Conservation (phyloP, 768 basidiomycete species). For the Naganishia kalamii region DNA sequence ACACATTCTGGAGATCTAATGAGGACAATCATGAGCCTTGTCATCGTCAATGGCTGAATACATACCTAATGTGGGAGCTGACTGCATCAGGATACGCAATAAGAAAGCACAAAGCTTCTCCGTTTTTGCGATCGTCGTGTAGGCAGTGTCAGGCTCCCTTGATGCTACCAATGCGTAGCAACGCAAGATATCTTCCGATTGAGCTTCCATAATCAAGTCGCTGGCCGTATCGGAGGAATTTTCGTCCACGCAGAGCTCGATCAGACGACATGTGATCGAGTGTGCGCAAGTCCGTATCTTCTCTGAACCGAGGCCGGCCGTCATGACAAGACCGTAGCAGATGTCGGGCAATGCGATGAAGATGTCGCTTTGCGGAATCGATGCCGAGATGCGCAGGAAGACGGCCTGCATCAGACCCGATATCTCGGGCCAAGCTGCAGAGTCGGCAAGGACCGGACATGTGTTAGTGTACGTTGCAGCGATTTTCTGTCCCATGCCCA, state of each 20-base stretch:
- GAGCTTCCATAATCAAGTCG: not conserved
- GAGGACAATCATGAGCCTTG: not conserved
- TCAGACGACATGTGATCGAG: not conserved
- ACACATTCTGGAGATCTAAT: slow-evolving; percentile 15
- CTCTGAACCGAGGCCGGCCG: slow-evolving; percentile 1
- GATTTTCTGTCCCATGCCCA: slow-evolving; percentile 8
- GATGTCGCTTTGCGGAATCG: slow-evolving; percentile 11
- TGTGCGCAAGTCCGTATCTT: slow-evolving; percentile 14
- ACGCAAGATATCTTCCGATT: not conserved
- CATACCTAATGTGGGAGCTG: slow-evolving; percentile 11
- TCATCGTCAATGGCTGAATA: too few species aligned
- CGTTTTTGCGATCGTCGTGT: not conserved
- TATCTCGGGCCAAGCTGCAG: slow-evolving; percentile 14
- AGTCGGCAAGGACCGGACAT: slow-evolving; percentile 1
- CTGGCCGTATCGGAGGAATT: not conserved
- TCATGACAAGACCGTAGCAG: slow-evolving; percentile 13
- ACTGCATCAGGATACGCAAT: not conserved
- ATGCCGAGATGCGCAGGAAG: slow-evolving; percentile 5
- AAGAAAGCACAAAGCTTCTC: slow-evolving; percentile 5
- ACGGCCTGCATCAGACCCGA: slow-evolving; percentile 5
- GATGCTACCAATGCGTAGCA: slow-evolving; percentile 5
- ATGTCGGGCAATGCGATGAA: slow-evolving; percentile 11
- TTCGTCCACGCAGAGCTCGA: slow-evolving; percentile 7
- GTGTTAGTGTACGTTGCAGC: slow-evolving; percentile 11
- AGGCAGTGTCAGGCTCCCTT: slow-evolving; percentile 2